Evolutionary conservation across 306 rosid genomes (phyloP).

Genomic region (Cicer pinnatifidum): DNA sequence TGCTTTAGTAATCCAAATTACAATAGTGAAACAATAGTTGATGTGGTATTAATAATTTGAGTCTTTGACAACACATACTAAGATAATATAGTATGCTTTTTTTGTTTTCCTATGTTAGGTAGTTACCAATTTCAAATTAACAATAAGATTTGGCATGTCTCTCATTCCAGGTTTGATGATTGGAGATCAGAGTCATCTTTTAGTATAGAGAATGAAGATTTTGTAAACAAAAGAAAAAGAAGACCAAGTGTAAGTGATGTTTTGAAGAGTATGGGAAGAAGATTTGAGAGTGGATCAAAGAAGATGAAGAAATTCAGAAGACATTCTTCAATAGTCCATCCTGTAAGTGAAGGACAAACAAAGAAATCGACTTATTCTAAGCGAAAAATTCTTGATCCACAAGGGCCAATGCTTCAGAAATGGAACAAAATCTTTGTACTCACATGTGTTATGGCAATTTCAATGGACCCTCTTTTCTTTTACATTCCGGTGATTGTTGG

Average conservation of each 20-base stretch:
- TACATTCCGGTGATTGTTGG: conserved; percentile 62
- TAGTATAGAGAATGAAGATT: conserved; percentile 45
- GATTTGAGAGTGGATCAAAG: conserved; percentile 35
- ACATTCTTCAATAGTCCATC: conserved; percentile 45
- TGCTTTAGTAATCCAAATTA: too few species aligned
- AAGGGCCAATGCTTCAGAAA: conserved; percentile 67
- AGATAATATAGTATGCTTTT: background rate
- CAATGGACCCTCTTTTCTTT: conserved; percentile 85
- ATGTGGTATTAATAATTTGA: too few species aligned
- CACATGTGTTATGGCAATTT: conserved; percentile 74
- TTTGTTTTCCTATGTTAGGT: background rate
- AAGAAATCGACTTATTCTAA: conserved; percentile 43
- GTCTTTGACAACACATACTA: background rate
- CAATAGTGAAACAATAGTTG: too few species aligned
- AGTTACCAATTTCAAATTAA: background rate
- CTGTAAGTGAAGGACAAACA: conserved; percentile 43
- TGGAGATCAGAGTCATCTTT: conserved; percentile 57
- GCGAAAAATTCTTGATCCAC: conserved; percentile 72
- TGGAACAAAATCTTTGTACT: conserved; percentile 89
- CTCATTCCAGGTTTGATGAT: conserved; percentile 64
- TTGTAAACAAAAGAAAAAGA: conserved; percentile 42
- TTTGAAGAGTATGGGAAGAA: conserved; percentile 48
- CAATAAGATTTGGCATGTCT: conserved; percentile 28
- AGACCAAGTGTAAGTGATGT: conserved; percentile 46
- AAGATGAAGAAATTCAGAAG: conserved; percentile 45